These are phyloP conservation scores for Aspergillus intermedius DNA, from an alignment of 2,329 filamentous ascomycete species.

Conservation along the genomic window DNA sequence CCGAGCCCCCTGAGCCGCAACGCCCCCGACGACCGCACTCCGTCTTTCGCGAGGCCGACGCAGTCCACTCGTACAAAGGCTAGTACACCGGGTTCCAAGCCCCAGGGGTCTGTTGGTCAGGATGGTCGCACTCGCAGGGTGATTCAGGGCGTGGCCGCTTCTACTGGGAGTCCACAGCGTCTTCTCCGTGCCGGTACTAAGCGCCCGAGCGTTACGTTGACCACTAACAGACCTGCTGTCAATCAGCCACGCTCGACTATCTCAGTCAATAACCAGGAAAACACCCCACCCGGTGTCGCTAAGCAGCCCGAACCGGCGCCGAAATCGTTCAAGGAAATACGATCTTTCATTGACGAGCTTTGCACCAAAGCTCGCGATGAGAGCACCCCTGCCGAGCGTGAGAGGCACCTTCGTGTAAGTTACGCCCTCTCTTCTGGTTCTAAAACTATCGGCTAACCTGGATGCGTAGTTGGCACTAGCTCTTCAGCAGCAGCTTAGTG, in stretches of 20 bases:
- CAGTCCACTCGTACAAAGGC: constrained; percentile 13
- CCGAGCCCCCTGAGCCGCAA: background rate
- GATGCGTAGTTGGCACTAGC: constrained; percentile 8
- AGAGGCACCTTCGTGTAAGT: constrained; percentile 14
- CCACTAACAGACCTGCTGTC: background rate
- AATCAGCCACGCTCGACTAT: background rate
- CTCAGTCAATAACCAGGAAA: background rate
- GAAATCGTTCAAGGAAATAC: background rate
- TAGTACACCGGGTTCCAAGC: background rate
- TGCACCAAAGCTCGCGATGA: constrained; percentile 8
- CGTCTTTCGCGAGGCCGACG: constrained; percentile 13
- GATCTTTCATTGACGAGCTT: constrained; percentile 7
- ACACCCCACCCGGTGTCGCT: background rate
- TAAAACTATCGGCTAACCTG: background rate
- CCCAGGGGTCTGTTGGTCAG: background rate
- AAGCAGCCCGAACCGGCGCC: background rate
- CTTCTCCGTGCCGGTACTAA: background rate
- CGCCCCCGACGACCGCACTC: constrained; percentile 3
- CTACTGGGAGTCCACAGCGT: constrained; percentile 13
- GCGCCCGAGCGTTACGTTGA: background rate
- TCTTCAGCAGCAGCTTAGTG: constrained; percentile 11
- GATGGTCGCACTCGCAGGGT: constrained; percentile 5
- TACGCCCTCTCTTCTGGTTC: background rate
- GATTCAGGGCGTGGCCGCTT: constrained; percentile 6
- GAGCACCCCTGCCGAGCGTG: constrained; percentile 5